Conservation (phyloP, 2,329 filamentous ascomycete species). For the Tympanopsis confertula region DNA sequence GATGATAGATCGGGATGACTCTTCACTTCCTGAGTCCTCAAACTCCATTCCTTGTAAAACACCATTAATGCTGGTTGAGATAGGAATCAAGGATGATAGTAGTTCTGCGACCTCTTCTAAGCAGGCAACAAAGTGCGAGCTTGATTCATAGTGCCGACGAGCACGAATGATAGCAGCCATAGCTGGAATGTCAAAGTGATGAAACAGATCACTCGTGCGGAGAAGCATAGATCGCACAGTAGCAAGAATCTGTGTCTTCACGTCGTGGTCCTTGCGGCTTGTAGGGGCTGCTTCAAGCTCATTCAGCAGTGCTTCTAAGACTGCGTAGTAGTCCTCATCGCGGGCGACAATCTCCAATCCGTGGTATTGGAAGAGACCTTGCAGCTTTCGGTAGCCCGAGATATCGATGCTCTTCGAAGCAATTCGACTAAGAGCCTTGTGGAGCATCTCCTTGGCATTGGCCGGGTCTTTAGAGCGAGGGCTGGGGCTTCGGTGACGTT, state of each 20-base stretch:
- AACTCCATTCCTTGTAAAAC: too few species aligned
- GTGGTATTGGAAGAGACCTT: conserved; percentile 22
- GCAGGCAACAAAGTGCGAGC: conserved; percentile 23
- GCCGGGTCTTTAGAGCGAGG: conserved; percentile 22
- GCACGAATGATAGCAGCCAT: conserved; percentile 21
- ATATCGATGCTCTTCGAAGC: conserved; percentile 21
- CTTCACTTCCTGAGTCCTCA: too few species aligned
- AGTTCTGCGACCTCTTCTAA: conserved; percentile 23
- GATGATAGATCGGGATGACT: too few species aligned
- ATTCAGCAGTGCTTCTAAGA: conserved; percentile 21
- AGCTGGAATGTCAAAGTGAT: conserved; percentile 17
- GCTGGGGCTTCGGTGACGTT: conserved; percentile 18
- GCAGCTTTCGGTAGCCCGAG: conserved; percentile 26
- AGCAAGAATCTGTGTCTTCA: conserved; percentile 26
- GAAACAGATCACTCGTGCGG: conserved; percentile 19
- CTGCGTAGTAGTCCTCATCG: conserved; percentile 19
- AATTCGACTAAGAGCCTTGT: conserved; percentile 21
- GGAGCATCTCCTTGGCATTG: conserved; percentile 22
- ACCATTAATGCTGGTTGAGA: too few species aligned
- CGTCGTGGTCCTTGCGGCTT: conserved; percentile 13
- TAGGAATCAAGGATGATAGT: too few species aligned
- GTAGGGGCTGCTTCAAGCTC: conserved; percentile 18
- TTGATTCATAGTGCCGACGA: conserved; percentile 21
- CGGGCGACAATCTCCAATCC: conserved; percentile 17
- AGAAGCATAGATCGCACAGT: conserved; percentile 24